A percentile compares a stretch with the other conserved stretches of the same genome.
These are phyloP conservation scores for Fusarium sp. DNA, from an alignment of 2,329 filamentous ascomycete genomes.

Conservation along the genomic window DNA sequence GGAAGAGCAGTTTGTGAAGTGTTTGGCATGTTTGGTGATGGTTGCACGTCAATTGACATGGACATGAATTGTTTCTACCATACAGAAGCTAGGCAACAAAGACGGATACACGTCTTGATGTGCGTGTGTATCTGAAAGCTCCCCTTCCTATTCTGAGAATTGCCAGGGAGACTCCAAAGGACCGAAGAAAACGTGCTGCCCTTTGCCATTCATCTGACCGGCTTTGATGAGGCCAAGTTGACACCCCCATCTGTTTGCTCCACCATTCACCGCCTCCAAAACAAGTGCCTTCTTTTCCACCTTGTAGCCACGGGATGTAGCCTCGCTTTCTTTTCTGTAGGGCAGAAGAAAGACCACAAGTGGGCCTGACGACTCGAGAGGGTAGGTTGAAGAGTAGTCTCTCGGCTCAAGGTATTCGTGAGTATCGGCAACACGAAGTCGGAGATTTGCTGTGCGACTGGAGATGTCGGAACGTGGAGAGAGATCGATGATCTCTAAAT, in stretches of 20 bases:
- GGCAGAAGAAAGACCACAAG: not conserved
- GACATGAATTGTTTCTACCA: too few relatives aligned
- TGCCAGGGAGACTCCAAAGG: fast-evolving
- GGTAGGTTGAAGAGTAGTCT: not conserved
- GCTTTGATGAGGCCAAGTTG: not conserved
- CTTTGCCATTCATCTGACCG: not conserved
- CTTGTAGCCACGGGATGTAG: too few relatives aligned
- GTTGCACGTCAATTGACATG: too few relatives aligned
- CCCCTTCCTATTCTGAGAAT: not conserved
- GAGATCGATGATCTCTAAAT: too few relatives aligned
- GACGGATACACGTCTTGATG: too few relatives aligned
- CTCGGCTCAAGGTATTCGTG: fast-evolving
- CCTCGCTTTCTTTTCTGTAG: not conserved
- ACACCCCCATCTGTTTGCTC: fast-evolving
- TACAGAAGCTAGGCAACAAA: too few relatives aligned
- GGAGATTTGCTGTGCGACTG: not conserved
- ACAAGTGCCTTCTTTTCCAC: not conserved
- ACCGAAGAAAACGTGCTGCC: not conserved
- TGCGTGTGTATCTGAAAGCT: too few relatives aligned
- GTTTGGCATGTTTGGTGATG: not conserved
- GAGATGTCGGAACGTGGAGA: too few relatives aligned
- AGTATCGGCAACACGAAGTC: not conserved
- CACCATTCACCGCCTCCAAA: not conserved
- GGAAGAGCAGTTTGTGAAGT: not conserved
- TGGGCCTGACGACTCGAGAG: not conserved